These are phyloP conservation scores for Jaapia argillacea DNA, from an alignment of 768 basidiomycete genomes.

Conservation along the genomic window DNA sequence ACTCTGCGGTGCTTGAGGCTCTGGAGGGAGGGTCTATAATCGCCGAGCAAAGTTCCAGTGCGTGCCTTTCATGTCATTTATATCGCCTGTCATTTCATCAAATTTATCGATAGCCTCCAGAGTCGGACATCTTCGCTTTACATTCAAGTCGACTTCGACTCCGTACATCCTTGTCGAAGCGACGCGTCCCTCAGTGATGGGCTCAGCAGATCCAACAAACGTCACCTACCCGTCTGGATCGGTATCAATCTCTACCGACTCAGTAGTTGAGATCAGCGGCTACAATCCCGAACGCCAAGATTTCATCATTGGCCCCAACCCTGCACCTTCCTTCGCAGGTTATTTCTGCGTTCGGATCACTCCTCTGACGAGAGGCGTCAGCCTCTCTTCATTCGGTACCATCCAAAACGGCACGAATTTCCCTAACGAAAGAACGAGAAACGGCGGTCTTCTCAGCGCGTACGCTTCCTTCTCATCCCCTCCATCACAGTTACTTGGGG, in stretches of 20 bases:
- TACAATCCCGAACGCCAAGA: slow-evolving; percentile 64
- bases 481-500: slow-evolving; percentile 7
- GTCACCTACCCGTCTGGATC: slow-evolving; percentile 45
- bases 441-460: neutral
- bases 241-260: slow-evolving; percentile 31
- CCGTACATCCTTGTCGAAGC: slow-evolving; percentile 64
- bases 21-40: slow-evolving; percentile 38
- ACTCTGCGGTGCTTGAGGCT: slow-evolving; percentile 46
- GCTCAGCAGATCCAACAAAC: slow-evolving; percentile 36
- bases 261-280: slow-evolving; percentile 43
- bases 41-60: slow-evolving; percentile 56
- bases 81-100: too few relatives aligned
- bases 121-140: slow-evolving; percentile 66
- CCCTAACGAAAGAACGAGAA: slow-evolving; percentile 21
- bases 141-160: slow-evolving; percentile 32
- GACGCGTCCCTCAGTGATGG: slow-evolving; percentile 50
- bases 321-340: slow-evolving; percentile 21
- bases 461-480: slow-evolving; percentile 46
- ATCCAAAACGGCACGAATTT: slow-evolving; percentile 41
- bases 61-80: slow-evolving; percentile 13
- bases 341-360: slow-evolving; percentile 57
- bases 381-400: slow-evolving; percentile 35
- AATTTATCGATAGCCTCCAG: slow-evolving; percentile 47
- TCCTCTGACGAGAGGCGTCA: slow-evolving; percentile 18
- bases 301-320: slow-evolving; percentile 49